These are phyloP conservation scores for Boletus coccyginus DNA, from an alignment of 768 basidiomycete genomes.

Conservation along the genomic window DNA sequence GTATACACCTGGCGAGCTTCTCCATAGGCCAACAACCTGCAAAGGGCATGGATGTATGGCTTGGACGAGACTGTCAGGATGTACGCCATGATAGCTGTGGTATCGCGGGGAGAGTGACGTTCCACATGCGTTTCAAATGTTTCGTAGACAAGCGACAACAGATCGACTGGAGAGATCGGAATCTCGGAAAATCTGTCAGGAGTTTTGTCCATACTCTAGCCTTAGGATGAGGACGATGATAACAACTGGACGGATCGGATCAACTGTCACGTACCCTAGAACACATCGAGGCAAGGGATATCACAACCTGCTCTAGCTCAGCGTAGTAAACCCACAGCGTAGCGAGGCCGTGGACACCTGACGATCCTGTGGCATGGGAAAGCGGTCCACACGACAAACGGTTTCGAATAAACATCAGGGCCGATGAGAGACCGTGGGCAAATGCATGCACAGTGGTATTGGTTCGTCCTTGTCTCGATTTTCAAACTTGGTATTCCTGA, in stretches of 20 bases:
- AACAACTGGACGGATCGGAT: neutral
- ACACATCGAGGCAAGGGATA: constrained; percentile 56
- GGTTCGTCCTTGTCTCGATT: constrained; percentile 41
- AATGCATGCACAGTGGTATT: constrained; percentile 64
- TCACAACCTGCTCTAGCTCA: constrained; percentile 46
- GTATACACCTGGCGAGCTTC: constrained; percentile 29
- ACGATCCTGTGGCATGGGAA: constrained; percentile 19
- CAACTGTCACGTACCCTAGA: constrained; percentile 46
- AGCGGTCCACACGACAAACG: constrained; percentile 42
- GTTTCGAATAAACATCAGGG: constrained; percentile 50
- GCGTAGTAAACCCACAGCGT: constrained; percentile 51
- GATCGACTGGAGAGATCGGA: constrained; percentile 42
- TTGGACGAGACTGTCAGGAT: constrained; percentile 63
- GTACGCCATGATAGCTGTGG: constrained; percentile 60
- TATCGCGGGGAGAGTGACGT: constrained; percentile 43
- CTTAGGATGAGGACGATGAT: constrained; percentile 6
- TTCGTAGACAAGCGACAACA: constrained; percentile 63
- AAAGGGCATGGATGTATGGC: constrained; percentile 59
- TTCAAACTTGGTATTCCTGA: constrained; percentile 5
- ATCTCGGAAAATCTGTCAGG: constrained; percentile 41
- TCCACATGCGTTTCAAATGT: constrained; percentile 54
- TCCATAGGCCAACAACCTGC: constrained; percentile 56
- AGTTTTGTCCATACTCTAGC: constrained; percentile 29
- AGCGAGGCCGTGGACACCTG: constrained; percentile 30
- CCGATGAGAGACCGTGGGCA: constrained; percentile 58